A percentile compares a stretch with the other conserved stretches of the same genome.
phyloP scores from a whole-genome alignment of 1,284 basidiomycete genomes.

The Sphagnurus paluster region DNA sequence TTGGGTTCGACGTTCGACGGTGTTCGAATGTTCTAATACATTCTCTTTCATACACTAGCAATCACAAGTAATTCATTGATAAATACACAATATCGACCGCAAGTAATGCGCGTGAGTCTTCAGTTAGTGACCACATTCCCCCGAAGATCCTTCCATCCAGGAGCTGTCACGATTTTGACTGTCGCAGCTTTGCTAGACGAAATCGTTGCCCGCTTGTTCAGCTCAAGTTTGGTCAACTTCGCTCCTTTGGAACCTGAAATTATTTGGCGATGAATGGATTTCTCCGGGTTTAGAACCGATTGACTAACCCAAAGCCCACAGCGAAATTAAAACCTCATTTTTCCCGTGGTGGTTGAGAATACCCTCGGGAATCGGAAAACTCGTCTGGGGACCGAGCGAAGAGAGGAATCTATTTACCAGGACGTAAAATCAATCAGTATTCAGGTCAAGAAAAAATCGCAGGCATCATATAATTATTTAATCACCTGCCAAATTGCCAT shows the following conservation, averaged over 20 bases:
- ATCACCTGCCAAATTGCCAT: conserved; percentile 45
- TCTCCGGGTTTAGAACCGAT: neutral
- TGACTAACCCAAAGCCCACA: conserved; percentile 43
- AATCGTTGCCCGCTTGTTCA: conserved; percentile 29
- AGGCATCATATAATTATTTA: neutral
- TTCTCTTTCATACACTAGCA: neutral
- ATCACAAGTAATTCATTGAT: neutral
- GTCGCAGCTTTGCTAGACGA: conserved; percentile 34
- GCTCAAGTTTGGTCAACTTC: conserved; percentile 32
- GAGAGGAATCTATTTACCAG: conserved; percentile 26
- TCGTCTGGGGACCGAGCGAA: conserved; percentile 32
- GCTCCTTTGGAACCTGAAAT: conserved; percentile 35
- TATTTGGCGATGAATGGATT: neutral
- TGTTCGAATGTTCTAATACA: neutral
- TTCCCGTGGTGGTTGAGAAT: conserved; percentile 41
- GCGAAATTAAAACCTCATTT: conserved; percentile 38
- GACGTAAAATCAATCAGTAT: too few species aligned
- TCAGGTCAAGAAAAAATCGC: too few species aligned
- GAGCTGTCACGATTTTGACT: conserved; percentile 31
- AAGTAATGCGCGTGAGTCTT: neutral
- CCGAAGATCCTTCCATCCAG: conserved; percentile 33
- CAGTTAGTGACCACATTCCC: conserved; percentile 18
- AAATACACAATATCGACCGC: neutral
- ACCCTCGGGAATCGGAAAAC: conserved; percentile 40
- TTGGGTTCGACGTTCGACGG: conserved; percentile 3